These are phyloP conservation scores for Pichia sp. DNA, from an alignment of 1,139 yeast species.

Conservation along the genomic window DNA sequence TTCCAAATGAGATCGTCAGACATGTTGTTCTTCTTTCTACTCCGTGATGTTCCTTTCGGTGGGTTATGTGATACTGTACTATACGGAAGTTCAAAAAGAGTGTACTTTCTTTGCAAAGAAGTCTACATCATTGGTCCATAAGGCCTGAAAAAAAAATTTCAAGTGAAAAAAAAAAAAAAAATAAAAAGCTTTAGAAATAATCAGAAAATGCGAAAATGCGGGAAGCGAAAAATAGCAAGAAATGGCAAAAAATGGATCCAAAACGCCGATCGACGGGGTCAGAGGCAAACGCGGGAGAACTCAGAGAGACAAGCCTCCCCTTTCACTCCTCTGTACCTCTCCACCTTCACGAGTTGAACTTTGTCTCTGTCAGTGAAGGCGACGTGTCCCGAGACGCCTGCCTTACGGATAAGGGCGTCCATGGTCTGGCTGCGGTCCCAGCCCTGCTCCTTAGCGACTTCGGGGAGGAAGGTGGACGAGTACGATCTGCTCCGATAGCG, in stretches of 20 bases:
- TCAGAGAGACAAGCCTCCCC: conserved; percentile 15
- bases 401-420: conserved; percentile 65
- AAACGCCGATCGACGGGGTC: conserved; percentile 2
- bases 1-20: conserved; percentile 47
- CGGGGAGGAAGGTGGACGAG: conserved; percentile 80
- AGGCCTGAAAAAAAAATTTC: not conserved
- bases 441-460: conserved; percentile 83
- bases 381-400: conserved; percentile 42
- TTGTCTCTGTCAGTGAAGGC: not conserved
- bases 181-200: not conserved
- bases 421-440: conserved; percentile 78
- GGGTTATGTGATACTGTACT: not conserved
- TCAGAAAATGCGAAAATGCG: not conserved
- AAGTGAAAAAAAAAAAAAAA: not conserved
- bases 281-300: not conserved
- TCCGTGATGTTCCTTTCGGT: not conserved
- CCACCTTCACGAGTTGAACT: conserved; percentile 23
- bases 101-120: conserved; percentile 3
- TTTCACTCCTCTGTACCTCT: conserved; percentile 40
- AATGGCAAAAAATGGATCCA: not conserved
- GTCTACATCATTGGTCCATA: not conserved
- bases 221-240: not conserved
- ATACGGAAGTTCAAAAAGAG: not conserved
- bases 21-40: conserved; percentile 8
- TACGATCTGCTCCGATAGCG: not conserved